Evolutionary conservation across 208 protist genomes (phyloP).

Genomic region (Trypanosoma mega): DNA sequence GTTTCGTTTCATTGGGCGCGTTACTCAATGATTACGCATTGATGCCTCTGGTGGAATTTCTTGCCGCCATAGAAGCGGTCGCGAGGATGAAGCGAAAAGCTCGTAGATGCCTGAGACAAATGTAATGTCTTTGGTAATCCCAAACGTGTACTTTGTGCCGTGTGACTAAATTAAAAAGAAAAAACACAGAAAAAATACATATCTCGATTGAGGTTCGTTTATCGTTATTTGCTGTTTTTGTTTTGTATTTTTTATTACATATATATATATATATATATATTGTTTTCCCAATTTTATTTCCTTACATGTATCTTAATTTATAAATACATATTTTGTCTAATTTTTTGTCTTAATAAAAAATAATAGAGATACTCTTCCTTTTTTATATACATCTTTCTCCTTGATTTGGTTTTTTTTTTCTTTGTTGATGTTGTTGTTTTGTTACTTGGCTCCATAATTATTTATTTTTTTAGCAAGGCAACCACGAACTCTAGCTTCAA

Average conservation of each 20-base stretch:
- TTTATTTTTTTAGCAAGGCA: neutral
- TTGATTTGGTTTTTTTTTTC: neutral
- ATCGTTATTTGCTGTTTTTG: constrained; percentile 1
- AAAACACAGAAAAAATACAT: neutral
- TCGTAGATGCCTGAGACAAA: constrained; percentile 1
- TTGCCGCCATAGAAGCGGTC: constrained; percentile 14
- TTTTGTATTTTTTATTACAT: neutral
- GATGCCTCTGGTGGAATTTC: constrained; percentile 21
- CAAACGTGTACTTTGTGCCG: neutral
- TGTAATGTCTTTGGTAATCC: neutral
- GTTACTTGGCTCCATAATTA: neutral
- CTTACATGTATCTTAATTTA: neutral
- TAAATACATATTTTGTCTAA: neutral
- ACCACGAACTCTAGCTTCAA: neutral
- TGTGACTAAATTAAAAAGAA: neutral
- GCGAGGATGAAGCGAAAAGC: constrained; percentile 18
- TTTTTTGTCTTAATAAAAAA: too few relatives aligned
- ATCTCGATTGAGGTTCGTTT: neutral
- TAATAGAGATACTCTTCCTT: too few relatives aligned
- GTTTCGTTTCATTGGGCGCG: constrained; percentile 11
- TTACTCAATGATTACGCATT: constrained; percentile 20
- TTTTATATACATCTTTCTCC: too few relatives aligned
- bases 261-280: too few relatives aligned
- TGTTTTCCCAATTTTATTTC: too few relatives aligned
- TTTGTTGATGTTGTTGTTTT: neutral